phyloP scores from a whole-genome alignment of 345 rosid species.

The Eucalyptus curtisii region DNA sequence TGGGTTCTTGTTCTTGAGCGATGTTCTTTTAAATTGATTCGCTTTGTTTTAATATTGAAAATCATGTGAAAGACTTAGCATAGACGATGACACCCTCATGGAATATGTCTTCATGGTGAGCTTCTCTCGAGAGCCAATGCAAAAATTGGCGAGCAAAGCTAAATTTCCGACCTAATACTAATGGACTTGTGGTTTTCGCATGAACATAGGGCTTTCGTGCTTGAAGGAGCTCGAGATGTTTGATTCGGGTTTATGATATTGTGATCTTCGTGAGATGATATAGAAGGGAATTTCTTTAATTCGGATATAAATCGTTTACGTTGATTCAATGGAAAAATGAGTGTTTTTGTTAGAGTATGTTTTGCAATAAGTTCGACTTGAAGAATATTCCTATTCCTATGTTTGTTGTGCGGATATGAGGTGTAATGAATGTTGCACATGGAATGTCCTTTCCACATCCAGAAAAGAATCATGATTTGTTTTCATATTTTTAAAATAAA shows the following conservation, averaged over 20 bases:
- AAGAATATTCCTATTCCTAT: neutral
- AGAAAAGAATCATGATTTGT: neutral
- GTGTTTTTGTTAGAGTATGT: neutral
- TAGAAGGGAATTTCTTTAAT: neutral
- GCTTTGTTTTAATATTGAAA: neutral
- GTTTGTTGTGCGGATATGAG: neutral
- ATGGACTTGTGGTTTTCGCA: neutral
- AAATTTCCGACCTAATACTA: no score
- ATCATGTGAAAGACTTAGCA: neutral
- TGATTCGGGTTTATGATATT: neutral
- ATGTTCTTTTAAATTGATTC: neutral
- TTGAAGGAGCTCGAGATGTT: neutral
- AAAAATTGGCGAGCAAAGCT: neutral
- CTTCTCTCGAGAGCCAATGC: neutral
- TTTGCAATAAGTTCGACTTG: neutral
- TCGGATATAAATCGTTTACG: neutral
- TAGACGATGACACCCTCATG: rapidly evolving
- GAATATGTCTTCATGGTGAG: neutral
- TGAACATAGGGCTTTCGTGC: neutral
- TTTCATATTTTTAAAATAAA: neutral
- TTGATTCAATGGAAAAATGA: neutral
- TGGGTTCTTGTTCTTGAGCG: rapidly evolving
- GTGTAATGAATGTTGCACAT: neutral
- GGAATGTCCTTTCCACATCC: neutral
- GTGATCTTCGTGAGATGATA: neutral